phyloP scores from a whole-genome alignment of 2,329 filamentous ascomycete genomes.

The Trichoderma atrobrunneum region DNA sequence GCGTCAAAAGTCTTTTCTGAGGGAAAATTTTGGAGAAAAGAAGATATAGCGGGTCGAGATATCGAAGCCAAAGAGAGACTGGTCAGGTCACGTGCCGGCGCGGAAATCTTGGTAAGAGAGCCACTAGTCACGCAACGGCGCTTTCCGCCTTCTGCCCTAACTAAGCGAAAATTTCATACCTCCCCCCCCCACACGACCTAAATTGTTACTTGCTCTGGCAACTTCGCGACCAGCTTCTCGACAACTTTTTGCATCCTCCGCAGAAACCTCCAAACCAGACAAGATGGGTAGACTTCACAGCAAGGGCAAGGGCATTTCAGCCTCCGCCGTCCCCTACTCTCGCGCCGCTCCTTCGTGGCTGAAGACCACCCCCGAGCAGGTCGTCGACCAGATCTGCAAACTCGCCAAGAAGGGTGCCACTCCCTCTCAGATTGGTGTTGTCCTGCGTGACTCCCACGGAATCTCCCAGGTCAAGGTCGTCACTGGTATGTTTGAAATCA shows the following conservation, averaged over 20 bases:
- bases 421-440: constrained; percentile 97
- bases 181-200: constrained; percentile 39
- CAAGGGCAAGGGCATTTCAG: constrained; percentile 98
- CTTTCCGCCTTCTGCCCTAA: constrained; percentile 41
- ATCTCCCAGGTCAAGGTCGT: constrained; percentile 97
- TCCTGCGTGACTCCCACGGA: constrained; percentile 97
- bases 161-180: constrained; percentile 43
- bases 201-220: constrained; percentile 22
- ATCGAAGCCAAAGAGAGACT: neutral
- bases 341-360: constrained; percentile 90
- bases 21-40: neutral
- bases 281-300: constrained; percentile 97
- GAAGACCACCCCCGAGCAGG: constrained; percentile 97
- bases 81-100: neutral
- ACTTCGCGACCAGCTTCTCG: constrained; percentile 28
- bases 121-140: constrained; percentile 1
- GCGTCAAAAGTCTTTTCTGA: neutral
- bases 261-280: constrained; percentile 42
- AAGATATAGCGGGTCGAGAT: constrained; percentile 1
- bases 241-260: constrained; percentile 34
- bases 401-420: constrained; percentile 98
- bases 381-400: constrained; percentile 99
- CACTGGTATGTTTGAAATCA: constrained; percentile 65
- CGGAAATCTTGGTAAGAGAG: neutral
- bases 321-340: constrained; percentile 95